These are phyloP conservation scores for Fremontodendron californicum DNA, from an alignment of 345 rosid genomes.

Conservation along the genomic window DNA sequence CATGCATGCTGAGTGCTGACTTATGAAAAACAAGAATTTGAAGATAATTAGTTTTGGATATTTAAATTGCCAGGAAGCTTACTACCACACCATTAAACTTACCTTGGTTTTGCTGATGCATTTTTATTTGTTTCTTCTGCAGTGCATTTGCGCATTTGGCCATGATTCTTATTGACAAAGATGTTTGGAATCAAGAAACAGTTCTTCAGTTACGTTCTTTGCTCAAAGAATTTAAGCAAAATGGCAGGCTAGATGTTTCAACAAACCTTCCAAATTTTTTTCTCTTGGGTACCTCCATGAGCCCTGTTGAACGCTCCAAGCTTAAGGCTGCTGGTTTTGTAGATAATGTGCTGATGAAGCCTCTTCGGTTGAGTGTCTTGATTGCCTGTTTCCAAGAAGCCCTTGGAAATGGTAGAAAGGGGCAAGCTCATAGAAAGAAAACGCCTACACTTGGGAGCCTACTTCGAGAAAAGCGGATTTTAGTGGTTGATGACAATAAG, in stretches of 20 bases:
- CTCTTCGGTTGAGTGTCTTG: constrained; percentile 64
- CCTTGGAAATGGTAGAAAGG: constrained; percentile 53
- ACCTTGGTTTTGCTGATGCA: neutral
- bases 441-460: constrained; percentile 46
- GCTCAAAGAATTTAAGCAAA: constrained; percentile 27
- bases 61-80: neutral
- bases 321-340: constrained; percentile 51
- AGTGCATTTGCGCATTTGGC: constrained; percentile 39
- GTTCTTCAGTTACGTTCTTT: constrained; percentile 30
- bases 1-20: too few relatives aligned
- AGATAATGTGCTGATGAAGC: constrained; percentile 61
- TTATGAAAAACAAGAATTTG: neutral
- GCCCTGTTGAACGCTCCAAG: constrained; percentile 37
- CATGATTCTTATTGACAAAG: constrained; percentile 71
- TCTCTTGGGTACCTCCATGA: constrained; percentile 46
- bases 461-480: constrained; percentile 56
- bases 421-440: constrained; percentile 40
- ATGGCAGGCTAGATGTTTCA: constrained; percentile 22
- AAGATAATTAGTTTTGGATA: neutral
- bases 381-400: constrained; percentile 71
- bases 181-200: constrained; percentile 59
- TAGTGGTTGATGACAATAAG: constrained; percentile 88
- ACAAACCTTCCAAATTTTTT: constrained; percentile 43
- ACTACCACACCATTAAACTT: neutral
- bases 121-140: constrained; percentile 19